Evolutionary conservation across 108 stramenopile species (phyloP).

Genomic region (Skeletonema grethae): DNA sequence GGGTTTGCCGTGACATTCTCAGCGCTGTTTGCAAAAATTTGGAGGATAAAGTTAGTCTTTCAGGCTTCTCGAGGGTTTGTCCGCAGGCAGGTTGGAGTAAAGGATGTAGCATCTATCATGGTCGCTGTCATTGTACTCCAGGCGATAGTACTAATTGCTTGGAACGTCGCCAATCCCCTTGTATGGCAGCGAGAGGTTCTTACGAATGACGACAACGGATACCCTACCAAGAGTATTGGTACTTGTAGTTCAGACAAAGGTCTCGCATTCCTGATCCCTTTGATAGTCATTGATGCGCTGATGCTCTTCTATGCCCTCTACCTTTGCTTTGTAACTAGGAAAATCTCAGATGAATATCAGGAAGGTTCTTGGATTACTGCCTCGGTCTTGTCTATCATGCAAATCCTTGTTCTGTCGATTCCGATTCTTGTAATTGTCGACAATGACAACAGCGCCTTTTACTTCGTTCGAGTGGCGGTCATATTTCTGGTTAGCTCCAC

Average conservation of each 20-base stretch:
- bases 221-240: conserved; percentile 5
- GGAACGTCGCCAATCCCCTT: background rate
- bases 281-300: background rate
- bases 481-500: conserved; percentile 5
- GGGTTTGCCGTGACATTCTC: conserved; percentile 40
- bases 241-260: conserved; percentile 4
- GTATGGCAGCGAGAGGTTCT: conserved; percentile 1
- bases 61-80: background rate
- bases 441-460: conserved; percentile 9
- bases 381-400: conserved; percentile 13
- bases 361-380: conserved; percentile 9
- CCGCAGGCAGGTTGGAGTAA: background rate
- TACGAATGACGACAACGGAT: background rate
- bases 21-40: conserved; percentile 48
- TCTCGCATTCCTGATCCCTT: background rate
- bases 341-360: background rate
- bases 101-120: conserved; percentile 9
- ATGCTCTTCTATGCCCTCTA: conserved; percentile 10
- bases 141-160: background rate
- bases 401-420: conserved; percentile 3
- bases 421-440: conserved; percentile 8
- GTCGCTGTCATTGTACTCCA: background rate
- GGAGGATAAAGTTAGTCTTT: conserved; percentile 20
- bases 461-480: conserved; percentile 13
- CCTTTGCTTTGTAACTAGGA: conserved; percentile 1